A percentile compares a stretch with the other conserved stretches of the same genome.
These are phyloP conservation scores for Rhododendron ovatum DNA, from an alignment of 148 eudicot species.

Conservation along the genomic window DNA sequence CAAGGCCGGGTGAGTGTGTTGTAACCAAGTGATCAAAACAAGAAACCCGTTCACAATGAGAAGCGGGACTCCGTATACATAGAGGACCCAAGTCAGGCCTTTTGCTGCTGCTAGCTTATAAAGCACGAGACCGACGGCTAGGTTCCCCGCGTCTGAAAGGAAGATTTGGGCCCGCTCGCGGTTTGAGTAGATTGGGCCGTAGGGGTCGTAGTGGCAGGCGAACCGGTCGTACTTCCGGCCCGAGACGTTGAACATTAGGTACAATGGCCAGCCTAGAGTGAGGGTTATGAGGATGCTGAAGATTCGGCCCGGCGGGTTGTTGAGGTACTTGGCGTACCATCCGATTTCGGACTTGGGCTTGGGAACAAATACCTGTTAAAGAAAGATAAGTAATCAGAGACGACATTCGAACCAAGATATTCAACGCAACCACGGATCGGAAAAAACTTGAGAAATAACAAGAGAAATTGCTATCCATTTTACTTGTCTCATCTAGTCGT, in stretches of 20 bases:
- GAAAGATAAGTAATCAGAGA: too few relatives aligned
- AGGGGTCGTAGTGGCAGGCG: slow-evolving; percentile 83
- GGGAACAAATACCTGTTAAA: slow-evolving; percentile 62
- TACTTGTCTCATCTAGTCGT: too few relatives aligned
- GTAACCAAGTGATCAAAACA: slow-evolving; percentile 67
- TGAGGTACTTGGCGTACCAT: slow-evolving; percentile 53
- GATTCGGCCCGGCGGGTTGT: slow-evolving; percentile 58
- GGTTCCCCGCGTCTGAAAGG: slow-evolving; percentile 62
- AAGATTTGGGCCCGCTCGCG: slow-evolving; percentile 62
- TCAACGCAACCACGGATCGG: too few relatives aligned
- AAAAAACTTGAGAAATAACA: too few relatives aligned
- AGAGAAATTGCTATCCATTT: too few relatives aligned
- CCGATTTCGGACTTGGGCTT: slow-evolving; percentile 31
- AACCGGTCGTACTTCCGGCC: slow-evolving; percentile 25
- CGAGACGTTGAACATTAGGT: background rate
- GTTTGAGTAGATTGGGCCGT: slow-evolving; percentile 63
- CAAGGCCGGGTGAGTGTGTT: slow-evolving; percentile 77
- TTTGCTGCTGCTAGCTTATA: slow-evolving; percentile 44
- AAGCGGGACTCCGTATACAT: slow-evolving; percentile 64
- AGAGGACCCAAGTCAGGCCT: slow-evolving; percentile 63
- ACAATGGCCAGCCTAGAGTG: background rate
- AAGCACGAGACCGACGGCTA: slow-evolving; percentile 41
- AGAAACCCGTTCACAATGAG: slow-evolving; percentile 75
- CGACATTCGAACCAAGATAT: too few relatives aligned
- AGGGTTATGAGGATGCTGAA: background rate